A percentile compares a stretch with the other conserved stretches of the same genome.
These are phyloP conservation scores for Naganishia kalamii DNA, from an alignment of 768 basidiomycete species.

Conservation along the genomic window DNA sequence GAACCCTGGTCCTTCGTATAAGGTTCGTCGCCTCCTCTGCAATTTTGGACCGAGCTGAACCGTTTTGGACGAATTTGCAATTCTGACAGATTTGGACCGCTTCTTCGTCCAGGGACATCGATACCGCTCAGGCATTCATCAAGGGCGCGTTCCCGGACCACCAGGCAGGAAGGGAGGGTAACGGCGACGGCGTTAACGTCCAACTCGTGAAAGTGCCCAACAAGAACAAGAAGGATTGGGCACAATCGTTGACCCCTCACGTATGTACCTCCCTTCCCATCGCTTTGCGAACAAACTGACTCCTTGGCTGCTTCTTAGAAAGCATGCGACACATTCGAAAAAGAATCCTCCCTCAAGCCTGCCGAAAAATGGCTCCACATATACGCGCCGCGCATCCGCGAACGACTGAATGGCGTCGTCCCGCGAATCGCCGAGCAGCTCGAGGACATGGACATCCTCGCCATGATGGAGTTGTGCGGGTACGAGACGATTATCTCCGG, in stretches of 20 bases:
- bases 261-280: background rate
- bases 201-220: conserved; percentile 48
- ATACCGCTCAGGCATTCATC: conserved; percentile 45
- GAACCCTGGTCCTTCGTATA: conserved; percentile 18
- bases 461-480: conserved; percentile 48
- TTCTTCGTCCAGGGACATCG: conserved; percentile 44
- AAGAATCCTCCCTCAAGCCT: conserved; percentile 41
- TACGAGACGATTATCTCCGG: conserved; percentile 46
- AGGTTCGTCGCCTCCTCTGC: background rate
- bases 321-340: conserved; percentile 48
- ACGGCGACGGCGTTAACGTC: conserved; percentile 46
- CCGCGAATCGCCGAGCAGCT: conserved; percentile 34
- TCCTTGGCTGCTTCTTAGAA: conserved; percentile 33
- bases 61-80: no score
- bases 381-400: conserved; percentile 38
- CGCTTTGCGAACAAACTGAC: background rate
- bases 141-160: conserved; percentile 46
- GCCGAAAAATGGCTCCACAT: conserved; percentile 44
- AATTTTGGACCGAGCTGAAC: conserved; percentile 14
- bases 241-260: conserved; percentile 45
- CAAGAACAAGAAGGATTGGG: conserved; percentile 45
- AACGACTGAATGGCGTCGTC: conserved; percentile 28
- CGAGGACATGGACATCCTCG: conserved; percentile 45
- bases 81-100: conserved; percentile 44
- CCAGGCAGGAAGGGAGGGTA: conserved; percentile 46